Conservation (phyloP, 208 protist species). For the Acanthamoeba lenticulata region DNA sequence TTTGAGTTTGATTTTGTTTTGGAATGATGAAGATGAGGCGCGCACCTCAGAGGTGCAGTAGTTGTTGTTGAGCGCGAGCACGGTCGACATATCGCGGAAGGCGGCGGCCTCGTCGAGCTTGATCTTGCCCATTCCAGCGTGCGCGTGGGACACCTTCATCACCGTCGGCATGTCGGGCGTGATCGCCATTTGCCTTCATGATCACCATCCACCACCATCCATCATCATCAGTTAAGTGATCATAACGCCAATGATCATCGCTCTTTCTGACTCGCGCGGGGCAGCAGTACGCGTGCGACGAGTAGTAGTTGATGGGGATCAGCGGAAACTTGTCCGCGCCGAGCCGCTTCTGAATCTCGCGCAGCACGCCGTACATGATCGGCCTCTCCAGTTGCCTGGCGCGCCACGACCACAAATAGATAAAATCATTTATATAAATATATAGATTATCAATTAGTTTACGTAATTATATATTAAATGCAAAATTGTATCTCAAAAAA, state of each 20-base stretch:
- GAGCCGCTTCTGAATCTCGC: constrained; percentile 5
- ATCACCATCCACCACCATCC: not conserved
- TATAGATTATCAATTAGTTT: too few relatives aligned
- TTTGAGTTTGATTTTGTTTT: not conserved
- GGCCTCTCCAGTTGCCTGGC: not conserved
- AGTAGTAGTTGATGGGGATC: constrained; percentile 47
- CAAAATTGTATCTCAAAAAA: not conserved
- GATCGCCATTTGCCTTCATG: constrained; percentile 44
- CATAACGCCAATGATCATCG: not conserved
- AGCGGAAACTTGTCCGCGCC: constrained; percentile 57
- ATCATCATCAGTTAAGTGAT: not conserved
- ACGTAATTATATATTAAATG: too few relatives aligned
- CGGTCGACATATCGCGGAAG: constrained; percentile 36
- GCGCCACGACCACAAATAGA: too few relatives aligned
- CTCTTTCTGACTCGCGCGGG: not conserved
- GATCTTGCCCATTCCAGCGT: constrained; percentile 59
- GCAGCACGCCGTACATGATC: constrained; percentile 38
- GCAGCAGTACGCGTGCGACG: not conserved
- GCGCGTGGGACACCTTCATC: constrained; percentile 51
- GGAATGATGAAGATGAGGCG: not conserved
- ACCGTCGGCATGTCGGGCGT: constrained; percentile 28
- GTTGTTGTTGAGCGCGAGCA: constrained; percentile 32
- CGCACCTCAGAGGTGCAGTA: constrained; percentile 41
- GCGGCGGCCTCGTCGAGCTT: not conserved
- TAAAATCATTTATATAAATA: too few relatives aligned